phyloP scores from a whole-genome alignment of 106 monocot species.

The Platanthera zijinensis region DNA sequence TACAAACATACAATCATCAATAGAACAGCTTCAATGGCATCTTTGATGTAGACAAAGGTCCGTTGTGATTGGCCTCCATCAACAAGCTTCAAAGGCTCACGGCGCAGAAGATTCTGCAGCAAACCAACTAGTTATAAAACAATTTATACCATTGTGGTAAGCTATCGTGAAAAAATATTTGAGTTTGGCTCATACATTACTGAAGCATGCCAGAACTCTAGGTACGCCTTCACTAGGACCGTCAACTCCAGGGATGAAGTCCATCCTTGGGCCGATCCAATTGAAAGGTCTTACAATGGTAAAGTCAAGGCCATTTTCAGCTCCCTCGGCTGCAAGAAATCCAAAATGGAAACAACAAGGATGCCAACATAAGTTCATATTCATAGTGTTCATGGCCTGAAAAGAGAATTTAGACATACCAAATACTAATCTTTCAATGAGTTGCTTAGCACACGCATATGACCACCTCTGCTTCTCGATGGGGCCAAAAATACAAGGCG shows the following conservation, averaged over 20 bases:
- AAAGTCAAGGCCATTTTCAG: conserved; percentile 60
- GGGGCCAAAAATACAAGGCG: conserved; percentile 74
- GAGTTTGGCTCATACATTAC: conserved; percentile 33
- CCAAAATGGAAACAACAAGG: background rate
- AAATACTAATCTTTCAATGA: conserved; percentile 65
- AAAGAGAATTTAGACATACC: conserved; percentile 15
- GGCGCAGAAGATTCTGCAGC: conserved; percentile 49
- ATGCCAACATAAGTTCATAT: background rate
- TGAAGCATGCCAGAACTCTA: conserved; percentile 68
- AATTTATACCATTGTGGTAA: background rate
- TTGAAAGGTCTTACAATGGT: conserved; percentile 72
- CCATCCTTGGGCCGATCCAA: conserved; percentile 78
- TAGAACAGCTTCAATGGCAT: conserved; percentile 71
- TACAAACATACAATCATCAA: conserved; percentile 44
- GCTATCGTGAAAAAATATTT: background rate
- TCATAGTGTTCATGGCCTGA: background rate
- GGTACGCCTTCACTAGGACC: conserved; percentile 80
- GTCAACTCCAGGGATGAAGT: conserved; percentile 80
- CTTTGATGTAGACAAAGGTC: conserved; percentile 76
- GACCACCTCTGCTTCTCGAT: conserved; percentile 78
- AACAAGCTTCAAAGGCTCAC: conserved; percentile 62
- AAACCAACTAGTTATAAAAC: background rate
- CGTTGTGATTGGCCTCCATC: conserved; percentile 71
- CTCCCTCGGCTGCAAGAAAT: conserved; percentile 49
- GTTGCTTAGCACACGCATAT: conserved; percentile 71